Conservation (phyloP, 2,329 filamentous ascomycete genomes). For the Fusarium piperis region DNA sequence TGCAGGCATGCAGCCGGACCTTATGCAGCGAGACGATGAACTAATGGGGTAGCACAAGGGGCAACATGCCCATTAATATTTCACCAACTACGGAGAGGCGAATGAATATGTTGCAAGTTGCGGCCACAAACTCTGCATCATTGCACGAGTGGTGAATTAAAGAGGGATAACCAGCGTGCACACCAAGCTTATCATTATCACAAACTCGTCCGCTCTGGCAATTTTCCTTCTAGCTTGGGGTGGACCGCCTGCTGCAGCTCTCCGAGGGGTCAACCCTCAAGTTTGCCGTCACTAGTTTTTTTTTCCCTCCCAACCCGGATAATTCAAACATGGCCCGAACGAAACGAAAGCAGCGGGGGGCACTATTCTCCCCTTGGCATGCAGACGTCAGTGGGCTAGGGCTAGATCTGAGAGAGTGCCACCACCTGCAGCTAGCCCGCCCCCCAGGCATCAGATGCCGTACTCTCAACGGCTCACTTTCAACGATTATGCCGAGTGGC, state of each 20-base stretch:
- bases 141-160: not conserved
- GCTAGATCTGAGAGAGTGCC: constrained; percentile 5
- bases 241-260: constrained; percentile 1
- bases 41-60: not conserved
- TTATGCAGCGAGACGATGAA: constrained; percentile 15
- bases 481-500: not conserved
- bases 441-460: not conserved
- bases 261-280: not conserved
- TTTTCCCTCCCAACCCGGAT: not conserved
- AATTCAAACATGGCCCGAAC: not conserved
- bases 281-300: not conserved
- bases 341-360: not conserved
- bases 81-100: not conserved
- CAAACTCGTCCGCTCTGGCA: not conserved
- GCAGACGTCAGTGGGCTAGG: constrained; percentile 16
- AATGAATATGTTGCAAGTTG: not conserved
- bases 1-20: constrained; percentile 1
- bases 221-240: not conserved
- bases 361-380: not conserved
- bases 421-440: not conserved
- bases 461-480: not conserved
- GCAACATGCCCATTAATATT: not conserved
- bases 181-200: not conserved
- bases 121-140: not conserved
- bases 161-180: not conserved